Conservation (phyloP, 1,139 yeast genomes). For the Yamadazyma oceani region DNA sequence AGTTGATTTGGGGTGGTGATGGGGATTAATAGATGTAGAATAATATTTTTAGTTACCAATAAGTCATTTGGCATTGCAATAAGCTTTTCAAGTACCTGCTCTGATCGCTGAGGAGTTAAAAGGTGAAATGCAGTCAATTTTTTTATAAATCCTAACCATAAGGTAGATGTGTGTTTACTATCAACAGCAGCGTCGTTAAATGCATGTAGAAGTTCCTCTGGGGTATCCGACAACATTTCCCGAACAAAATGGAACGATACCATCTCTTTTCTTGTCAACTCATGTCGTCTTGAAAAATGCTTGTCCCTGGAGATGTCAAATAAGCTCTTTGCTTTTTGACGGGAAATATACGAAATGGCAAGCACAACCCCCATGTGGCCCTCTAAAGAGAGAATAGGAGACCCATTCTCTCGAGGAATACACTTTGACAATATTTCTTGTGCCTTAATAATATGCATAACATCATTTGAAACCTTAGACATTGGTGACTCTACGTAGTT, state of each 20-base stretch:
- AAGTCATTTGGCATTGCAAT: slow-evolving; percentile 21
- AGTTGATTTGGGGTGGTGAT: slow-evolving; percentile 22
- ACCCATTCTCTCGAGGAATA: slow-evolving; percentile 14
- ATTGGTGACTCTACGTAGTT: slow-evolving; percentile 11
- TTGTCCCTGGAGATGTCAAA: slow-evolving; percentile 29
- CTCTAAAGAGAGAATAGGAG: slow-evolving; percentile 21
- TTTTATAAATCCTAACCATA: slow-evolving; percentile 40
- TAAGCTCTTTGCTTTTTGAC: slow-evolving; percentile 27
- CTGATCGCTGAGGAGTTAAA: slow-evolving; percentile 30
- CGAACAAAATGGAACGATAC: slow-evolving; percentile 27
- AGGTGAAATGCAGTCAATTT: slow-evolving; percentile 35
- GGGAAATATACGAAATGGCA: slow-evolving; percentile 27
- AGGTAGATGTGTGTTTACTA: slow-evolving; percentile 24
- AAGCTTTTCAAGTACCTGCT: slow-evolving; percentile 27
- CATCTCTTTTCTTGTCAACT: slow-evolving; percentile 17
- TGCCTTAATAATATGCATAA: slow-evolving; percentile 21
- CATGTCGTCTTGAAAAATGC: slow-evolving; percentile 12
- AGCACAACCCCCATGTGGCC: slow-evolving; percentile 43
- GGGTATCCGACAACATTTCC: slow-evolving; percentile 27
- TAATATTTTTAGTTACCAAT: slow-evolving; percentile 32
- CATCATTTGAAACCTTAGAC: slow-evolving; percentile 2
- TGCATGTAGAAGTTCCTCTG: slow-evolving; percentile 32
- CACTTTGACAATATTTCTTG: slow-evolving; percentile 33
- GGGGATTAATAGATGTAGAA: slow-evolving; percentile 29
- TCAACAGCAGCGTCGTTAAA: slow-evolving; percentile 31